Percentiles rank a stretch among this genome's conserved stretches.
Conservation (phyloP, 2,329 filamentous ascomycete genomes). For the Aspergillus neoniger region DNA sequence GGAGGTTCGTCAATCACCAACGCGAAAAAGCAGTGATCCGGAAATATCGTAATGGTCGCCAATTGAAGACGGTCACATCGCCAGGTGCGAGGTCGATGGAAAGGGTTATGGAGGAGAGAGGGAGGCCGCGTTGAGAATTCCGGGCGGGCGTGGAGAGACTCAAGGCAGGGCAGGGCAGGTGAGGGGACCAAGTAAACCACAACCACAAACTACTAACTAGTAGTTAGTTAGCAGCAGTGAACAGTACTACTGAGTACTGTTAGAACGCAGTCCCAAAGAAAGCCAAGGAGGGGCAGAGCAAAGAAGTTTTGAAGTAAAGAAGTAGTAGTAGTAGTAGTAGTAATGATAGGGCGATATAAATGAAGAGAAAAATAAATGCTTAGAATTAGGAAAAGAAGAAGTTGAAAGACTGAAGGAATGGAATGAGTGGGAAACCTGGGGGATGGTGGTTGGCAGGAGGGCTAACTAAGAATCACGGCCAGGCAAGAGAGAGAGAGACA, state of each 20-base stretch:
- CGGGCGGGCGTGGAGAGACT: not conserved
- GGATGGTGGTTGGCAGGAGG: not conserved
- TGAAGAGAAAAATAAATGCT: no score
- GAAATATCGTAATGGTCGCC: conserved; percentile 9
- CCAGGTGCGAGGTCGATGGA: conserved; percentile 6
- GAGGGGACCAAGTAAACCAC: conserved; percentile 5
- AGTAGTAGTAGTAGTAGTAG: no score
- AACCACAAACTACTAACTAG: no score
- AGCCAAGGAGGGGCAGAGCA: not conserved
- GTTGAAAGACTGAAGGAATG: not conserved
- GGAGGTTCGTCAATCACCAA: conserved; percentile 20
- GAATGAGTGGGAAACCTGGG: not conserved
- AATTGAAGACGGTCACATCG: conserved; percentile 18
- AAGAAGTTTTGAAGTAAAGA: no score
- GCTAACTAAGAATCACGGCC: not conserved
- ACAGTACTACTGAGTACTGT: no score
- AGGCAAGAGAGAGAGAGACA: not conserved
- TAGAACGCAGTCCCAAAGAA: not conserved
- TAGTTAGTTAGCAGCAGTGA: no score
- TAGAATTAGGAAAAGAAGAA: not conserved
- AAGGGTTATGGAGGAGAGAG: not conserved
- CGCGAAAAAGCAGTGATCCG: conserved; percentile 9
- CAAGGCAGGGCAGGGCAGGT: not conserved
- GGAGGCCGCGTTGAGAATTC: conserved; percentile 2
- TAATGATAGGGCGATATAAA: no score